Conservation (phyloP, 805 yeast genomes). For the Saccharomycopsis sp. region DNA sequence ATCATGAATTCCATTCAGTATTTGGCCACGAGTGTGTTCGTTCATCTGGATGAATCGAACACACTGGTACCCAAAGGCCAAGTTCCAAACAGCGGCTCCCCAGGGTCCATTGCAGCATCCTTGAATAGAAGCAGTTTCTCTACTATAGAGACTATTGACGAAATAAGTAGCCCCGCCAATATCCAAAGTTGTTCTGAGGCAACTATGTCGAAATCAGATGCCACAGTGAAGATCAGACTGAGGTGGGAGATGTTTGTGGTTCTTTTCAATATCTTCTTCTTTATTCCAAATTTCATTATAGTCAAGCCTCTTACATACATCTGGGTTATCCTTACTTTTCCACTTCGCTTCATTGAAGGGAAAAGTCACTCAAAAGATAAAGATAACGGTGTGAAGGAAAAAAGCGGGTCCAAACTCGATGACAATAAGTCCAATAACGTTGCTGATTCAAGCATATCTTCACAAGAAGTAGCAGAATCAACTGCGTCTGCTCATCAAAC, state of each 20-base stretch:
- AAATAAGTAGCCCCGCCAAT: not conserved
- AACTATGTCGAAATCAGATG: not conserved
- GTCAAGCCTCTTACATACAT: slow-evolving; percentile 45
- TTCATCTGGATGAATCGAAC: not conserved
- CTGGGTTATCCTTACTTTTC: slow-evolving; percentile 51
- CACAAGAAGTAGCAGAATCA: slow-evolving; percentile 22
- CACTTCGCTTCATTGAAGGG: slow-evolving; percentile 40
- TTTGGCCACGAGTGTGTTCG: slow-evolving; percentile 1
- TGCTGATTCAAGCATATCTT: slow-evolving; percentile 1
- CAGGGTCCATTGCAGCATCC: not conserved
- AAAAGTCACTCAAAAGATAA: slow-evolving; percentile 9
- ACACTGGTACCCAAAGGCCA: not conserved
- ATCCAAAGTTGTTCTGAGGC: not conserved
- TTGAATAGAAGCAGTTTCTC: not conserved
- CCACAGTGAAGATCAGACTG: not conserved
- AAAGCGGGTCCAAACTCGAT: slow-evolving; percentile 1
- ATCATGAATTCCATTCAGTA: not conserved
- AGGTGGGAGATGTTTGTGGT: slow-evolving; percentile 20
- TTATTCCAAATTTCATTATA: slow-evolving; percentile 44
- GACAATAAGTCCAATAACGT: slow-evolving; percentile 26
- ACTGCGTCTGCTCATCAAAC: slow-evolving; percentile 13
- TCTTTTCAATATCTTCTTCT: slow-evolving; percentile 32
- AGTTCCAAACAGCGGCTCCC: not conserved
- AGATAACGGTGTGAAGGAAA: not conserved
- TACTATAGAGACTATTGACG: not conserved